Percentiles rank a stretch among this genome's conserved stretches.
Evolutionary conservation across 768 basidiomycete species (phyloP).

Genomic region (Agaricus blazei): DNA sequence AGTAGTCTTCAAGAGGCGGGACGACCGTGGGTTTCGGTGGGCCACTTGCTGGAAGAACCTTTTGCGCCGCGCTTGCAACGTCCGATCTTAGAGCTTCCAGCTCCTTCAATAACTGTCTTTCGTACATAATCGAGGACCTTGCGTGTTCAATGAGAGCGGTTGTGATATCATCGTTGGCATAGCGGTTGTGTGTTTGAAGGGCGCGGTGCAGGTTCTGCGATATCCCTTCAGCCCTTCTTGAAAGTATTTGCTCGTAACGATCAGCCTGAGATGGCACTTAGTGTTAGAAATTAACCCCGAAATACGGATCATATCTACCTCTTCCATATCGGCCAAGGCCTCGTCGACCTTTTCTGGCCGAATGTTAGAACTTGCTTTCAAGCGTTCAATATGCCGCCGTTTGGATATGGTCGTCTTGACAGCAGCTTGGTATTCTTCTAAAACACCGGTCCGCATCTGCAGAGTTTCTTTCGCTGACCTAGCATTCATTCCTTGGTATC

Average conservation of each 20-base stretch:
- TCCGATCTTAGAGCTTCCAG: constrained; percentile 81
- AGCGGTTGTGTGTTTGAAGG: constrained; percentile 76
- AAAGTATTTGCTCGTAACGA: constrained; percentile 82
- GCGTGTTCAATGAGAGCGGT: constrained; percentile 90
- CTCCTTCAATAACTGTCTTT: constrained; percentile 83
- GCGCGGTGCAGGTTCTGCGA: constrained; percentile 90
- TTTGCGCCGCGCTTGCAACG: constrained; percentile 62
- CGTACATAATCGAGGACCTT: constrained; percentile 87
- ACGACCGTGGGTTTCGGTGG: constrained; percentile 58
- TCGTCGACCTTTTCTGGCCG: constrained; percentile 84
- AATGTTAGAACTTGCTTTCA: constrained; percentile 84
- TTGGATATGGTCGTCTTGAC: constrained; percentile 93
- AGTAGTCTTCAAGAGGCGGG: constrained; percentile 60
- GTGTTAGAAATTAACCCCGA: constrained; percentile 1
- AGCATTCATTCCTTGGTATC: constrained; percentile 97
- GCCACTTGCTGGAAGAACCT: constrained; percentile 44
- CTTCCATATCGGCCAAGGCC: constrained; percentile 88
- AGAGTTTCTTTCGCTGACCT: constrained; percentile 94
- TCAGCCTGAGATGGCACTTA: constrained; percentile 56
- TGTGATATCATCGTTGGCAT: constrained; percentile 89
- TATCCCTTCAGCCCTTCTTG: constrained; percentile 85
- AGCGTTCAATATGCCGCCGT: constrained; percentile 82
- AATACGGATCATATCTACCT: constrained; percentile 42
- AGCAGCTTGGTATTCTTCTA: constrained; percentile 93
- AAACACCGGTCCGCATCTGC: constrained; percentile 79